A percentile compares a stretch with the other conserved stretches of the same genome.
Conservation (phyloP, 768 basidiomycete species). For the Agaricus blazei region DNA sequence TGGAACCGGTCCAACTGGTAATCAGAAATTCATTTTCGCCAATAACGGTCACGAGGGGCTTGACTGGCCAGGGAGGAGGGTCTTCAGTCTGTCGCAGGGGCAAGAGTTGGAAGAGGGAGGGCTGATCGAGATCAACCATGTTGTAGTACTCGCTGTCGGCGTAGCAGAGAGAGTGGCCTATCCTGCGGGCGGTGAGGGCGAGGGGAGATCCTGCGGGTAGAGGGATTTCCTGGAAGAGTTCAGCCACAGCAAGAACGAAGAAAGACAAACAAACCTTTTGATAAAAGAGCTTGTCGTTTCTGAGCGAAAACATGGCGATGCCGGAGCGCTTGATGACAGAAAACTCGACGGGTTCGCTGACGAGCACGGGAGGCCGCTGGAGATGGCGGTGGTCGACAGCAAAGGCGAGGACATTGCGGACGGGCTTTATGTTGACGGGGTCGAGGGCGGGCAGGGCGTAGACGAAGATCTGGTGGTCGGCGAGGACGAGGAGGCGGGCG, state of each 20-base stretch:
- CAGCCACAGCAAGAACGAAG: background rate
- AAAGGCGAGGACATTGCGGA: conserved; percentile 76
- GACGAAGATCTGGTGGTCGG: conserved; percentile 72
- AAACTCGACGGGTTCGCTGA: conserved; percentile 57
- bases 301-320: conserved; percentile 58
- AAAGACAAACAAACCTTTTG: conserved; percentile 39
- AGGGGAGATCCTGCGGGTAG: conserved; percentile 47
- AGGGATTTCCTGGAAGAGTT: conserved; percentile 57
- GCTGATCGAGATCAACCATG: conserved; percentile 71
- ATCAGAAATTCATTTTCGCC: conserved; percentile 79
- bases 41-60: conserved; percentile 74
- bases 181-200: conserved; percentile 46
- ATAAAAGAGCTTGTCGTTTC: conserved; percentile 58
- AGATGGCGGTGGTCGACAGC: conserved; percentile 79
- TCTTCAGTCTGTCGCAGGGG: conserved; percentile 71
- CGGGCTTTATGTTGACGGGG: conserved; percentile 67
- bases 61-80: conserved; percentile 33
- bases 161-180: conserved; percentile 61
- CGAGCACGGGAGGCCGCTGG: conserved; percentile 34
- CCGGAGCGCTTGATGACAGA: conserved; percentile 65
- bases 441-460: conserved; percentile 80
- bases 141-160: conserved; percentile 73
- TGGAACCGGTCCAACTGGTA: conserved; percentile 76
- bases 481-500: conserved; percentile 67
- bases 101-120: conserved; percentile 65